phyloP scores from a whole-genome alignment of 495 filamentous ascomycete species.

The Collariella sp. region DNA sequence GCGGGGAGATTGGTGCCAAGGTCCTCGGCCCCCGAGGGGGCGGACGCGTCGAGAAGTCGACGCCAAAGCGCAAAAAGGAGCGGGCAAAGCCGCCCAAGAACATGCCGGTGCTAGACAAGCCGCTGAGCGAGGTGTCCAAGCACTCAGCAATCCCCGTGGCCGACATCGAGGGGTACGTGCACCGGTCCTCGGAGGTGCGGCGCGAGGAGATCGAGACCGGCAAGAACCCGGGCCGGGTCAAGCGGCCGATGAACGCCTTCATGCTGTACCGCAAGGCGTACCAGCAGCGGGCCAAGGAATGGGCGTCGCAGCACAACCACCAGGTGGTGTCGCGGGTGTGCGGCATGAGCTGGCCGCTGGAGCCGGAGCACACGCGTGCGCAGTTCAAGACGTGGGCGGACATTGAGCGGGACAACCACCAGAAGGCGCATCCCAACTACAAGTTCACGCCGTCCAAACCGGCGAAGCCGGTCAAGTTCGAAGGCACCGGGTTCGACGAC shows the following conservation, averaged over 20 bases:
- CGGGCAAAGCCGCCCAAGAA: constrained; percentile 44
- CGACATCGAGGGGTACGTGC: constrained; percentile 79
- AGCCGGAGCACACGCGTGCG: constrained; percentile 60
- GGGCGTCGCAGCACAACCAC: constrained; percentile 83
- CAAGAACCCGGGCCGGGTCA: constrained; percentile 67
- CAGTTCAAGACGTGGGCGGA: constrained; percentile 75
- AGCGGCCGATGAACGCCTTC: constrained; percentile 95
- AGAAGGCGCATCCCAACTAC: constrained; percentile 80
- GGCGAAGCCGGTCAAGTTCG: constrained; percentile 39
- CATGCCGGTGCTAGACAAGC: constrained; percentile 50
- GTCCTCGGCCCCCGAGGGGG: constrained; percentile 17
- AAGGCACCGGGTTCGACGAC: constrained; percentile 25
- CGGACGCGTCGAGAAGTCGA: constrained; percentile 31
- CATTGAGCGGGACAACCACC: constrained; percentile 79
- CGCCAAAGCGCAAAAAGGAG: constrained; percentile 41
- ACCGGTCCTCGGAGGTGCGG: constrained; percentile 57
- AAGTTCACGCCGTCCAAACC: constrained; percentile 88
- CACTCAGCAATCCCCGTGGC: constrained; percentile 54
- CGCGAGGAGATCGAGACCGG: constrained; percentile 56
- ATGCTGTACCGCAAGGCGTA: constrained; percentile 96
- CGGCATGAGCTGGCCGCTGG: constrained; percentile 78
- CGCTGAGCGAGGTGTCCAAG: constrained; percentile 68
- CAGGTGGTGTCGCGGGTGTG: constrained; percentile 82
- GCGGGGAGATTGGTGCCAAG: constrained; percentile 9
- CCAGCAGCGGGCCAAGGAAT: constrained; percentile 74